Conservation (phyloP, 257 asterid genomes). For the Parsonsia alboflavescens region DNA sequence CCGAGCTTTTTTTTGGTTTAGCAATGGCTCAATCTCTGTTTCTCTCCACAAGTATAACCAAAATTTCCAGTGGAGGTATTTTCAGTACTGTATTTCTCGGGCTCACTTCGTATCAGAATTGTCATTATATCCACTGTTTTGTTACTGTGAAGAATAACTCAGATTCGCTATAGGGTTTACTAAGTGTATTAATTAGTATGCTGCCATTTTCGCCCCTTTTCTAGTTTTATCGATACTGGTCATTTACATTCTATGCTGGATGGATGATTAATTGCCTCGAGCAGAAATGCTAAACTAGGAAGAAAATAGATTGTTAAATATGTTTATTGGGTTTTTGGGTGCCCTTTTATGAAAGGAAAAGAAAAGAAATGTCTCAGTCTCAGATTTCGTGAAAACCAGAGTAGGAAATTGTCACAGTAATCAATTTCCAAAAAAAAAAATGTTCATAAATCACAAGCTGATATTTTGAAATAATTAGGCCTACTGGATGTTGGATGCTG, state of each 20-base stretch:
- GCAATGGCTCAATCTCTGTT: conserved; percentile 14
- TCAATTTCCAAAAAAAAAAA: too few relatives aligned
- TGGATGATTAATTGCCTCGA: not conserved
- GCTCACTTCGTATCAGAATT: not conserved
- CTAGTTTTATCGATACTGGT: too few relatives aligned
- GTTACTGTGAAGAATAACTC: not conserved
- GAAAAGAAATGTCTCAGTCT: not conserved
- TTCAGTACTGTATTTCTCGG: not conserved
- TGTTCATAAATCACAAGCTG: not conserved
- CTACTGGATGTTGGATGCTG: not conserved
- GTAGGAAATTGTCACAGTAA: not conserved
- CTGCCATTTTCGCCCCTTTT: too few relatives aligned
- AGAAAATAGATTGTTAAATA: not conserved
- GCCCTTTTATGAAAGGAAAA: not conserved
- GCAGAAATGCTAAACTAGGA: not conserved
- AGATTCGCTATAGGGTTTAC: not conserved
- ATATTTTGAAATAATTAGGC: not conserved
- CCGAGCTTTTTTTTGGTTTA: too few relatives aligned
- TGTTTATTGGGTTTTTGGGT: not conserved
- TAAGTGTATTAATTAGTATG: not conserved
- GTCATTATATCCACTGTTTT: not conserved
- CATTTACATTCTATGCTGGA: not conserved
- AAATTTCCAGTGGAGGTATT: conserved; percentile 8
- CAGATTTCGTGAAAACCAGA: not conserved
- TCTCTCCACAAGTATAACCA: not conserved